Conservation (phyloP, 1,284 basidiomycete species). For the Heterobasidion parviporum region DNA sequence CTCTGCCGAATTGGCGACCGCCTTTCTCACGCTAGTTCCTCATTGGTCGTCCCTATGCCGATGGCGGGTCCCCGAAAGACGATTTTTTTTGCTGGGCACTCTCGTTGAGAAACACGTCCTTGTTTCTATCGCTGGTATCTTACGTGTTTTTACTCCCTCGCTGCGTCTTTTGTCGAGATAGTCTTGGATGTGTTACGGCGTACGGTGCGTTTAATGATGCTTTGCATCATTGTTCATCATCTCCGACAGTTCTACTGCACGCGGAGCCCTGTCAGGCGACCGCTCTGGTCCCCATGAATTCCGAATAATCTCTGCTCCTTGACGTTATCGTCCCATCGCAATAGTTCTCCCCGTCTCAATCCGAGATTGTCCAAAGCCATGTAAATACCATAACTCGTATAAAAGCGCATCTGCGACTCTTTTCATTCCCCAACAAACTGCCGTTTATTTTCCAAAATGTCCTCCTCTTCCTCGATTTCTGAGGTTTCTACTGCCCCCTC, state of each 20-base stretch:
- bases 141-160: too few relatives aligned
- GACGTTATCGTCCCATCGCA: neutral
- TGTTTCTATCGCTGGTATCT: too few relatives aligned
- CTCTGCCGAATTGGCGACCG: neutral
- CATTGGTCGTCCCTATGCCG: too few relatives aligned
- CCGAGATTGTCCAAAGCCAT: neutral
- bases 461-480: slow-evolving; percentile 1
- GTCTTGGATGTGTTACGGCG: too few relatives aligned
- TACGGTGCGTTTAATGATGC: too few relatives aligned
- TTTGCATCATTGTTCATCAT: too few relatives aligned
- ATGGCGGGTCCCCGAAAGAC: too few relatives aligned
- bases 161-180: too few relatives aligned
- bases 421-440: neutral
- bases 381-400: neutral
- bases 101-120: too few relatives aligned
- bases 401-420: neutral
- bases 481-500: slow-evolving; percentile 1
- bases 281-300: neutral
- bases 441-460: neutral
- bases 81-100: too few relatives aligned
- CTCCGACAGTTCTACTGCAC: too few relatives aligned
- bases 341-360: neutral
- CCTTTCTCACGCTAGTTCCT: neutral
- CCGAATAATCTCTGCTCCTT: neutral
- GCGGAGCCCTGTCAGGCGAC: too few relatives aligned